Evolutionary conservation across 225 moss, liverwort and hornwort species (phyloP), one percentile per base, ranked within the genome.

Genomic region (Thuidium tamariscinum): DNA sequence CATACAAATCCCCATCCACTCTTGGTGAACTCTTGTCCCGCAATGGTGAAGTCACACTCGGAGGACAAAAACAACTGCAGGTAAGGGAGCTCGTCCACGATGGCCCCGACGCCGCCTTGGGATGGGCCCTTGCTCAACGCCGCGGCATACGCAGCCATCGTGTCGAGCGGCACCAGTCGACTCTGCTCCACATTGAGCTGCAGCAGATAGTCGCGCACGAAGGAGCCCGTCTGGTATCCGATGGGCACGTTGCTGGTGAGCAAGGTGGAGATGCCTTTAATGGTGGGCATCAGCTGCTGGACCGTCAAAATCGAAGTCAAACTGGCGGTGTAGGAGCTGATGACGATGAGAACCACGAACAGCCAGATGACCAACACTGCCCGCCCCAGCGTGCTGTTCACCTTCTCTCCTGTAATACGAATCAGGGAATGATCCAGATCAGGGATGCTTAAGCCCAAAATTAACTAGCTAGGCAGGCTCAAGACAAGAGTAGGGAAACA

Each of bases 1-100:
- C 95, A 74, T 93, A 99, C 98, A 89, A 99, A 99, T 83, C 98
- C 98, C 98, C 97, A 99, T 74, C 98, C 98, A 89, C 97, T 94
- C 88, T 95, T 99, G 12, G 97, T 97, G 86, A 99, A 99, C 91
- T 97, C 98, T 82, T 97, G 96, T 46, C 98, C 98, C 4, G 97
- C 94, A 71, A 96, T 96, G 78, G 94, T 95, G 77, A 88, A 99
- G 7, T 77, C 90, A 60, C 98, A 99, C 80, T 96, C 91, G 11
- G 94, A 92, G 42, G 92, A 86, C 64, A 97, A 79, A 85, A 99
- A 99, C 39, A 97, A 54, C 87, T 99, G 93, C 49, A 99, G 93
- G 55, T 99, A 99, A 26, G 98, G 98, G 37, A 99, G 85, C 74
- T 99, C 98, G 67, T 99, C 97, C 73, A 99, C 98, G 84, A 99